Evolutionary conservation across 306 rosid genomes (phyloP).

Genomic region (Sophora flavescens): DNA sequence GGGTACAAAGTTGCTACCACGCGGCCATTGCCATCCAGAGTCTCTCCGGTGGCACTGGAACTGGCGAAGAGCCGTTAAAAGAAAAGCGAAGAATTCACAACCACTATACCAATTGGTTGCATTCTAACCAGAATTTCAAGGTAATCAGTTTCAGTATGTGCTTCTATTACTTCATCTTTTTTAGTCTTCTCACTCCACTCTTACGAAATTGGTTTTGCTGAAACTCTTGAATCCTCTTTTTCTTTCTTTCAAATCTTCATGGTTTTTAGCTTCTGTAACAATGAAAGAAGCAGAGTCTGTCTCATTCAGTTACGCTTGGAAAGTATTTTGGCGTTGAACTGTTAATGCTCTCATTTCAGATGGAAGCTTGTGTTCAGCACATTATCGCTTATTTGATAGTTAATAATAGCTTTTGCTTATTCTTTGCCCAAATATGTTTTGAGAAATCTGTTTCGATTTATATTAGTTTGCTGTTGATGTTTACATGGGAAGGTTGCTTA

Average conservation of each 20-base stretch:
- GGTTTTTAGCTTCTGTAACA: background rate
- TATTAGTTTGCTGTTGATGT: background rate
- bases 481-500: background rate
- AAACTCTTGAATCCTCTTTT: background rate
- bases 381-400: background rate
- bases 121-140: too few species aligned
- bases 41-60: too few species aligned
- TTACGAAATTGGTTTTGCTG: too few species aligned
- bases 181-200: too few species aligned
- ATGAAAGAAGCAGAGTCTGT: background rate
- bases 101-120: too few species aligned
- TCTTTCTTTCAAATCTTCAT: background rate
- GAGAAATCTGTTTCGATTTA: background rate
- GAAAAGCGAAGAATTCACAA: too few species aligned
- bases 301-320: background rate
- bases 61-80: too few species aligned
- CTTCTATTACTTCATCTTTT: too few species aligned
- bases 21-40: too few species aligned
- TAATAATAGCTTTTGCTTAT: background rate
- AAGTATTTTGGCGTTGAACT: background rate
- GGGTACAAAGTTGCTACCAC: too few species aligned
- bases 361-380: constrained; percentile 16
- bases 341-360: background rate
- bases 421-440: background rate
- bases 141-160: too few species aligned